Conservation (phyloP, 208 protist species). For the Acanthamoeba quina region DNA sequence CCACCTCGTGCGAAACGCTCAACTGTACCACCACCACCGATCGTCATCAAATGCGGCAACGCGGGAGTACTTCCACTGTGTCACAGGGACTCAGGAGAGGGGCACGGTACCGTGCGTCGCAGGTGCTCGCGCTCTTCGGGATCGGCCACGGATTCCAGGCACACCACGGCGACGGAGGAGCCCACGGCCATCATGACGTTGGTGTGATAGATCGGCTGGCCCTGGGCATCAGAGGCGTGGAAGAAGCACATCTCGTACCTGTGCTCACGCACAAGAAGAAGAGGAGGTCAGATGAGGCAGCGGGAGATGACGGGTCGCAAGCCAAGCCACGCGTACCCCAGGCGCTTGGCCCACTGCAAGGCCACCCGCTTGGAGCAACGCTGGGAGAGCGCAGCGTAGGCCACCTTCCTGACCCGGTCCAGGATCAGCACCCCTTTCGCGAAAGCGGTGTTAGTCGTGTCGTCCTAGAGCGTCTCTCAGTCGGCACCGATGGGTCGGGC, state of each 20-base stretch:
- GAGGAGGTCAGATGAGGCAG: too few relatives aligned
- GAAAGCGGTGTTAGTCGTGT: neutral
- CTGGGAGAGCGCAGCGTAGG: conserved; percentile 73
- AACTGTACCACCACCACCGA: neutral
- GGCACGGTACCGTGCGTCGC: conserved; percentile 25
- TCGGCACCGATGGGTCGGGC: neutral
- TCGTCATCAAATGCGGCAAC: neutral
- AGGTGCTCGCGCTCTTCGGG: conserved; percentile 57
- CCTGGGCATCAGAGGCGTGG: conserved; percentile 73
- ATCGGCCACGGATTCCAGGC: conserved; percentile 74
- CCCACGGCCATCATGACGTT: conserved; percentile 88
- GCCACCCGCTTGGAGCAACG: conserved; percentile 59
- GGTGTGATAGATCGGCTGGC: conserved; percentile 87
- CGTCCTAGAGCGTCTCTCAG: neutral
- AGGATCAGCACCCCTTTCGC: conserved; percentile 40
- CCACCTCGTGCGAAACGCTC: conserved; percentile 75
- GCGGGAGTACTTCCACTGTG: too few relatives aligned
- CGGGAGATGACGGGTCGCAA: conserved; percentile 35
- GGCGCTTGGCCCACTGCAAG: conserved; percentile 76
- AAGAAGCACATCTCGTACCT: conserved; percentile 82
- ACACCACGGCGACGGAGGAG: conserved; percentile 77
- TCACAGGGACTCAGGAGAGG: neutral
- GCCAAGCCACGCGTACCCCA: conserved; percentile 7
- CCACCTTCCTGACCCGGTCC: conserved; percentile 65
- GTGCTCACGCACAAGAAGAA: too few relatives aligned